These are phyloP conservation scores for Yamagishiella unicocca DNA, from an alignment of 139 green algal genomes.

Conservation along the genomic window DNA sequence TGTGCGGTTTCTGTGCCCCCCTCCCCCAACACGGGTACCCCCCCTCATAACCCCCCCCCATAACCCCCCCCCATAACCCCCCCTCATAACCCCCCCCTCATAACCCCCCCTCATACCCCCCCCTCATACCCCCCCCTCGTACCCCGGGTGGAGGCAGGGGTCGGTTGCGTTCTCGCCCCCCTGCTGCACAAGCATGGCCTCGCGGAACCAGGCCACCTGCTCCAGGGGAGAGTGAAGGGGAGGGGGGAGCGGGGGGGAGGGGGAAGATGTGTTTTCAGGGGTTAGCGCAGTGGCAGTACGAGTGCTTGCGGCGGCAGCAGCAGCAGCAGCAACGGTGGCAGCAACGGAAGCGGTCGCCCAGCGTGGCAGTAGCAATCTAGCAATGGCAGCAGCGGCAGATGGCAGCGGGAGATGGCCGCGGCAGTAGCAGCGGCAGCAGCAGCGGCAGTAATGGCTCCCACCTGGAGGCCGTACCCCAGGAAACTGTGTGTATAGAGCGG, in stretches of 20 bases:
- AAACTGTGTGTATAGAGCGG: constrained; percentile 65
- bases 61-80: too few relatives aligned
- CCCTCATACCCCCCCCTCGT: too few relatives aligned
- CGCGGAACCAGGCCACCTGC: constrained; percentile 41
- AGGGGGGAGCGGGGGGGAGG: background rate
- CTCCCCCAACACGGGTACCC: background rate
- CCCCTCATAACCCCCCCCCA: background rate
- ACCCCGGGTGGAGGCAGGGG: constrained; percentile 52
- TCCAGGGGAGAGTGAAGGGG: background rate
- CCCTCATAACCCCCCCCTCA: too few relatives aligned
- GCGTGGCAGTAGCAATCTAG: too few relatives aligned
- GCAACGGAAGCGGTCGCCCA: background rate
- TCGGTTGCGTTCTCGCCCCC: background rate
- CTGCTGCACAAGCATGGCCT: constrained; percentile 16
- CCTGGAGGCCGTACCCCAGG: constrained; percentile 65
- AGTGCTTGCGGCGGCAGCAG: background rate
- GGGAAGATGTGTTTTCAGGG: too few relatives aligned
- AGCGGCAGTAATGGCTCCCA: background rate
- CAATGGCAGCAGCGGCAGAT: background rate
- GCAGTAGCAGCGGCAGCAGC: background rate
- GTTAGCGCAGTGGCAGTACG: too few relatives aligned
- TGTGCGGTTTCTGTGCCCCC: too few relatives aligned
- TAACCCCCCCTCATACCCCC: too few relatives aligned
- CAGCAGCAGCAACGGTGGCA: background rate
- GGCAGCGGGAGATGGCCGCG: too few relatives aligned